Percentiles rank a stretch among this genome's conserved stretches.
Evolutionary conservation across 2,329 filamentous ascomycete species (phyloP).

Genomic region (Plectosphaerella plurivora): DNA sequence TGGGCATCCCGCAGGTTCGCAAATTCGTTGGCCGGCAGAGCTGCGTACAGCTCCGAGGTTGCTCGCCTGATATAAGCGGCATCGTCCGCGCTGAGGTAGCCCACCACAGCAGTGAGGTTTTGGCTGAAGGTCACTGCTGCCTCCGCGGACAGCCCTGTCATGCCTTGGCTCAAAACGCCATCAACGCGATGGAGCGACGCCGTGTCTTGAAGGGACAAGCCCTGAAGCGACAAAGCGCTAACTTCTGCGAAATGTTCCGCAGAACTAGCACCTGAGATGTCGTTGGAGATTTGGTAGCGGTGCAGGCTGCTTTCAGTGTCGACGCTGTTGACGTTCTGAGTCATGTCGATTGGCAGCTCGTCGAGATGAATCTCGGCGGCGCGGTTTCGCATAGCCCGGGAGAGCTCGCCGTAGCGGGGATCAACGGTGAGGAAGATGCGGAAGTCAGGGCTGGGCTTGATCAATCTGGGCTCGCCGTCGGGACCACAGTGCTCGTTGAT

Average conservation of each 20-base stretch:
- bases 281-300: conserved; percentile 36
- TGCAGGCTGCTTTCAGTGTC: conserved; percentile 45
- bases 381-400: conserved; percentile 93
- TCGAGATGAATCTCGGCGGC: conserved; percentile 84
- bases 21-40: conserved; percentile 20
- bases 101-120: conserved; percentile 8
- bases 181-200: conserved; percentile 25
- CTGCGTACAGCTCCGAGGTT: conserved; percentile 29
- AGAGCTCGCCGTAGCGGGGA: conserved; percentile 86
- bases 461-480: conserved; percentile 73
- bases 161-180: conserved; percentile 7
- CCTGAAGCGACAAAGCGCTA: conserved; percentile 35
- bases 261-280: conserved; percentile 19
- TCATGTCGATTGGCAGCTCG: conserved; percentile 22
- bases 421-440: conserved; percentile 93
- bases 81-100: conserved; percentile 22
- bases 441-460: conserved; percentile 81
- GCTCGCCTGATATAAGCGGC: conserved; percentile 25
- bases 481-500: conserved; percentile 89
- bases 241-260: conserved; percentile 19
- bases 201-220: conserved; percentile 42
- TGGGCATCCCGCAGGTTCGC: conserved; percentile 33
- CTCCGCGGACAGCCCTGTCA: background rate
- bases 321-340: background rate
- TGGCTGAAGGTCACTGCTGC: conserved; percentile 6